Evolutionary conservation across 371 early-diverging fungal genomes (phyloP).

Genomic region (Syncephalastrum sp.): DNA sequence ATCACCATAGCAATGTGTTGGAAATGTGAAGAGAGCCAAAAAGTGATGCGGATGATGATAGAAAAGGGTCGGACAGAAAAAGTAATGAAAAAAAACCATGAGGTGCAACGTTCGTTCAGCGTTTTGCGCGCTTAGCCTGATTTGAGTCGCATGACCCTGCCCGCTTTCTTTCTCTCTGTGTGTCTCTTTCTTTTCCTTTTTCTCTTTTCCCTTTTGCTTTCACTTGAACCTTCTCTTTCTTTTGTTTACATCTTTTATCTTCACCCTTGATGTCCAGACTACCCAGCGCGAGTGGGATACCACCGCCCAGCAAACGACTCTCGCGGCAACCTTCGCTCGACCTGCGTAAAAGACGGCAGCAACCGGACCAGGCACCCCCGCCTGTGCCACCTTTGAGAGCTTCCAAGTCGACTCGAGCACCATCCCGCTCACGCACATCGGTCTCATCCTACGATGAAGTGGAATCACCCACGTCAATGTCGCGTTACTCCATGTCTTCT

Average conservation of each 20-base stretch:
- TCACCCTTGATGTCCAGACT: slow-evolving; percentile 20
- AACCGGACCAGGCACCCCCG: slow-evolving; percentile 16
- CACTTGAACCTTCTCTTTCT: slow-evolving; percentile 1
- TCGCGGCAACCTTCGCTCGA: slow-evolving; percentile 24
- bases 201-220: slow-evolving; percentile 6
- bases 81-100: no score
- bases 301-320: slow-evolving; percentile 19
- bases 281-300: slow-evolving; percentile 26
- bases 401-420: slow-evolving; percentile 18
- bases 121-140: neutral
- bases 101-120: no score
- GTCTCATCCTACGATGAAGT: slow-evolving; percentile 30
- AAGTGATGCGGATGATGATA: no score
- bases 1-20: no score
- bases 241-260: slow-evolving; percentile 3
- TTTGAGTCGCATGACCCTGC: slow-evolving; percentile 10
- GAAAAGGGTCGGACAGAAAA: no score
- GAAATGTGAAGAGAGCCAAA: no score
- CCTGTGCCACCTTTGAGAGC: slow-evolving; percentile 24
- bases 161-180: slow-evolving; percentile 4
- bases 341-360: slow-evolving; percentile 18
- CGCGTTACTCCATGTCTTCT: slow-evolving; percentile 24
- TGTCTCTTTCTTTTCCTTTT: slow-evolving; percentile 21
- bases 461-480: slow-evolving; percentile 22
- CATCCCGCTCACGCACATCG: slow-evolving; percentile 23